A percentile compares a stretch with the other conserved stretches of the same genome.
Evolutionary conservation across 768 basidiomycete species (phyloP).

Genomic region (Pisolithus marmoratus): DNA sequence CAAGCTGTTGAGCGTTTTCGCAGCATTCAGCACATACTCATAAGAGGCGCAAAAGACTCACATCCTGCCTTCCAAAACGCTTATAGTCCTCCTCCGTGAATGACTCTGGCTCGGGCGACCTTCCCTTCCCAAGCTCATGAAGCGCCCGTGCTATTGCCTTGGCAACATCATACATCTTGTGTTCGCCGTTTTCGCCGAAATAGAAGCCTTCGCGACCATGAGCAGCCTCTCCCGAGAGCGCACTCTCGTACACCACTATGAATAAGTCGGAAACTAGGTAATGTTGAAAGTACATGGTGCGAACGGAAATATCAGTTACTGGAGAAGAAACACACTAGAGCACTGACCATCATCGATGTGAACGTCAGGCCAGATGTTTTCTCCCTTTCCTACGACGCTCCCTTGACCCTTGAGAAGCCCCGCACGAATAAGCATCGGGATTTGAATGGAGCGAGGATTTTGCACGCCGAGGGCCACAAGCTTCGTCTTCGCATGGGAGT

Average conservation of each 20-base stretch:
- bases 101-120: slow-evolving; percentile 6
- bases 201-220: slow-evolving; percentile 22
- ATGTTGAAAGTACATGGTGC: neutral
- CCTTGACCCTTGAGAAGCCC: slow-evolving; percentile 15
- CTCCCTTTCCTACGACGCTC: slow-evolving; percentile 21
- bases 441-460: slow-evolving; percentile 19
- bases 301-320: neutral
- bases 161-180: slow-evolving; percentile 11
- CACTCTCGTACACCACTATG: slow-evolving; percentile 10
- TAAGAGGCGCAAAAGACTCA: neutral
- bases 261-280: slow-evolving; percentile 13
- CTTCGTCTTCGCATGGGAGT: slow-evolving; percentile 13
- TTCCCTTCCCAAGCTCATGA: slow-evolving; percentile 11
- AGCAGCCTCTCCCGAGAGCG: slow-evolving; percentile 5
- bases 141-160: slow-evolving; percentile 9
- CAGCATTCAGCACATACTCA: slow-evolving; percentile 11
- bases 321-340: neutral
- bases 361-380: slow-evolving; percentile 21
- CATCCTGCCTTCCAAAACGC: slow-evolving; percentile 2
- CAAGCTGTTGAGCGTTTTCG: slow-evolving; percentile 7
- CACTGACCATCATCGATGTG: slow-evolving; percentile 17
- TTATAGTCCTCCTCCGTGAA: slow-evolving; percentile 14
- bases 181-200: slow-evolving; percentile 20
- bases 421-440: slow-evolving; percentile 20
- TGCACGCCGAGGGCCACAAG: slow-evolving; percentile 16